Conservation (phyloP, 345 rosid species). For the Citrus cavaleriei region DNA sequence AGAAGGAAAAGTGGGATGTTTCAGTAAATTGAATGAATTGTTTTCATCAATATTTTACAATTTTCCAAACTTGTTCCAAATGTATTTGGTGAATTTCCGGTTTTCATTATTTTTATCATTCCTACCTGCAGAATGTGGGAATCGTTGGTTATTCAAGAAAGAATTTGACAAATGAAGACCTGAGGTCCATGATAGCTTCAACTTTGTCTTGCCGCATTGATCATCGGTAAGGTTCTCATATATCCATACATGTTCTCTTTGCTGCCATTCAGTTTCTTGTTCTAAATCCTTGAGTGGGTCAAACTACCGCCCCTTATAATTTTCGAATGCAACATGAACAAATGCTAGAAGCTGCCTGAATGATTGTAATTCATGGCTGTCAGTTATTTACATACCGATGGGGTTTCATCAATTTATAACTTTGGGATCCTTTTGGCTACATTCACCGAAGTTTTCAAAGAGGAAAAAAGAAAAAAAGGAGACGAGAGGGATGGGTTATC, state of each 20-base stretch:
- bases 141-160: constrained; percentile 79
- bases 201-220: constrained; percentile 72
- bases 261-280: not conserved
- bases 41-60: not conserved
- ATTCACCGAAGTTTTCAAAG: not conserved
- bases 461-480: too few relatives aligned
- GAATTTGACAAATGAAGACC: constrained; percentile 58
- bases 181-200: constrained; percentile 64
- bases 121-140: constrained; percentile 47
- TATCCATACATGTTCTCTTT: not conserved
- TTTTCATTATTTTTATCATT: not conserved
- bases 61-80: not conserved
- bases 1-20: too few relatives aligned
- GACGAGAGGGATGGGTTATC: too few relatives aligned
- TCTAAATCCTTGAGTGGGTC: not conserved
- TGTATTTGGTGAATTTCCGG: not conserved
- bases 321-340: not conserved
- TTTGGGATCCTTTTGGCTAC: not conserved
- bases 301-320: too few relatives aligned
- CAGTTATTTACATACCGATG: not conserved
- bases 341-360: not conserved
- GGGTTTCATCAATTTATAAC: too few relatives aligned
- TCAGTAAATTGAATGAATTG: too few relatives aligned
- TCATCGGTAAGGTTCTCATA: constrained; percentile 50
- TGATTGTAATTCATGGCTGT: not conserved